These are phyloP conservation scores for Apiotrichum montevideense DNA, from an alignment of 1,284 basidiomycete genomes.

Conservation along the genomic window DNA sequence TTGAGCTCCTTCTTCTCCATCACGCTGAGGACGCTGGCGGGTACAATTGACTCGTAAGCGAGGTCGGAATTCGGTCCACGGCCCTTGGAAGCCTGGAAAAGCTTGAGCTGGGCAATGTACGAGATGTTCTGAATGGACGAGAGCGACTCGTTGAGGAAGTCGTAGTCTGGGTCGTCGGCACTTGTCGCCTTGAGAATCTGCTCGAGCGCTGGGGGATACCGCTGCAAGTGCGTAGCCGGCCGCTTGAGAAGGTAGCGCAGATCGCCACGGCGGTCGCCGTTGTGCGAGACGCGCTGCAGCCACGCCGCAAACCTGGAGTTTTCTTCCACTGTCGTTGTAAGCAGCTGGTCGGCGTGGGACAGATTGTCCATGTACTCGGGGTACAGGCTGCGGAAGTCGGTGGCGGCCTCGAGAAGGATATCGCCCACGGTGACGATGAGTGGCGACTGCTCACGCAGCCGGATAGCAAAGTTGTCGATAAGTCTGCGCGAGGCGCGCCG, in stretches of 20 bases:
- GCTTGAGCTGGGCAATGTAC: constrained; percentile 66
- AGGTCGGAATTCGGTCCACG: constrained; percentile 64
- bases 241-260: constrained; percentile 80
- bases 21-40: constrained; percentile 57
- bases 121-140: constrained; percentile 70
- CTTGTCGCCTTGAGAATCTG: constrained; percentile 76
- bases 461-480: constrained; percentile 75
- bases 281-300: constrained; percentile 55
- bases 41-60: constrained; percentile 83
- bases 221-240: constrained; percentile 80
- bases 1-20: constrained; percentile 72
- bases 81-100: constrained; percentile 80
- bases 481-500: constrained; percentile 73
- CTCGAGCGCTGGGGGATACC: constrained; percentile 80
- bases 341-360: constrained; percentile 73
- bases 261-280: constrained; percentile 70
- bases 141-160: constrained; percentile 69
- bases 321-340: constrained; percentile 75
- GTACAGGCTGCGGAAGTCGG: constrained; percentile 81
- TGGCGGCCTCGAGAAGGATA: constrained; percentile 78
- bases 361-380: constrained; percentile 78
- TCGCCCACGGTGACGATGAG: constrained; percentile 83
- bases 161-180: constrained; percentile 67
- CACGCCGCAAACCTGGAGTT: constrained; percentile 80
- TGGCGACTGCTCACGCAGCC: constrained; percentile 79